Evolutionary conservation across 2,329 filamentous ascomycete genomes (phyloP), one percentile per base, ranked within the genome.

Genomic region (Fusarium liriodendri): DNA sequence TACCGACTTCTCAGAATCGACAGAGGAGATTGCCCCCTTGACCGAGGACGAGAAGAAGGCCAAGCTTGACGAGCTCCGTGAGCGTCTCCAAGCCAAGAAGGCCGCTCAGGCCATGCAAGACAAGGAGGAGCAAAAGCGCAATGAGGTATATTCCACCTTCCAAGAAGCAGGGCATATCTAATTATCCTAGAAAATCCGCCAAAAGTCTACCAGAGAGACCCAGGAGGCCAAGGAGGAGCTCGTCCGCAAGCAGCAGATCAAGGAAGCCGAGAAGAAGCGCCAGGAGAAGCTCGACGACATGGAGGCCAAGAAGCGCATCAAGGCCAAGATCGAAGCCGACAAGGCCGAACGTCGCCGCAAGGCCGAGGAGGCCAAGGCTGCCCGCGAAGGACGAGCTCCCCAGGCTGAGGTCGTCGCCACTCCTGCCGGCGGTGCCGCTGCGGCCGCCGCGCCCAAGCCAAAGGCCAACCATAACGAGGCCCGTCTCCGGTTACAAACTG

Each of bases 261-360:
- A 98, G 83, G 95, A 98, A 77, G 95, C 95, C 0, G 92, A 92
- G 62, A 90, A 91, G 78, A 98, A 98, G 87, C 92, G 92, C 64
- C 90, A 92, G 79, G 97, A 99, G 85, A 98, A 98, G 86, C 85
- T 90, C 47, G 94, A 93, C 18, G 97, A 98, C 62, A 83, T 93
- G 10, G 94, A 95, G 50, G 96, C 95, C 13, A 97, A 96, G 87
- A 94, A 93, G 83, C 91, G 94, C 38, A 96, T 98, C 82, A 93
- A 95, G 84, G 95, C 95, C 66, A 95, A 95, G 88, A 98, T 99
- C 74, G 95, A 97, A 77, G 95, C 94, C 16, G 95, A 98, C 85
- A 98, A 97, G 87, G 93, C 94, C 77, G 95, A 96, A 79, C 91
- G 97, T 63, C 92, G 94, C 73, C 89, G 93, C 74, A 97, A 97